Evolutionary conservation across 2,329 filamentous ascomycete genomes (phyloP).

Genomic region (Lojkania enalia): DNA sequence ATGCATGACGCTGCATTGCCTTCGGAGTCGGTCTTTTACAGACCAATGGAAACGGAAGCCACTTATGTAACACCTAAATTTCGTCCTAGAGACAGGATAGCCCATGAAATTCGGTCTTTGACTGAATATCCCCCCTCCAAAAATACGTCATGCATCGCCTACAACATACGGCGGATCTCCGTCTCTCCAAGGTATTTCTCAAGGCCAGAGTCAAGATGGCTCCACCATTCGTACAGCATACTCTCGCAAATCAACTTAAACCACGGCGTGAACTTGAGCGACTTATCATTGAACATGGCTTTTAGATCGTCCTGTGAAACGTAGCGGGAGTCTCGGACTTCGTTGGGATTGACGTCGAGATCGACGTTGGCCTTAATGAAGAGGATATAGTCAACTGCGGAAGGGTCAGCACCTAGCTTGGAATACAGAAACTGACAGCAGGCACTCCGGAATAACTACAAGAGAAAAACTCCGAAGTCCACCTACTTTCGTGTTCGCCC

Average conservation of each 20-base stretch:
- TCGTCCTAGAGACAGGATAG: slow-evolving; percentile 8
- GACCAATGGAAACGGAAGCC: slow-evolving; percentile 17
- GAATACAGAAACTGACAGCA: too few relatives aligned
- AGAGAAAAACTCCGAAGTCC: not conserved
- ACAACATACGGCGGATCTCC: slow-evolving; percentile 81
- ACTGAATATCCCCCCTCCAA: too few relatives aligned
- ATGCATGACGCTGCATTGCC: slow-evolving; percentile 29
- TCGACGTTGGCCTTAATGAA: slow-evolving; percentile 91
- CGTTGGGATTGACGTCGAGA: slow-evolving; percentile 79
- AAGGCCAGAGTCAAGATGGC: slow-evolving; percentile 76
- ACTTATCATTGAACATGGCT: slow-evolving; percentile 78
- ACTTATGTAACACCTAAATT: slow-evolving; percentile 9
- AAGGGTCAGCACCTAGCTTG: slow-evolving; percentile 21
- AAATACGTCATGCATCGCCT: too few relatives aligned
- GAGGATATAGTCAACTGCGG: slow-evolving; percentile 90
- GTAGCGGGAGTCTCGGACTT: slow-evolving; percentile 83
- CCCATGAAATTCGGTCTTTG: too few relatives aligned
- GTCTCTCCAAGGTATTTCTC: slow-evolving; percentile 86
- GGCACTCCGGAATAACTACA: too few relatives aligned
- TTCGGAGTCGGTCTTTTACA: slow-evolving; percentile 20
- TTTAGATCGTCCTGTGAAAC: slow-evolving; percentile 82
- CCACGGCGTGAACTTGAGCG: slow-evolving; percentile 91
- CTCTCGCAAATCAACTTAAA: slow-evolving; percentile 99
- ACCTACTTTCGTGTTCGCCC: slow-evolving; percentile 96
- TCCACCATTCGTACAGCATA: slow-evolving; percentile 98